Base-by-base conservation (phyloP, 441 rosid species). In the Geranium incanum region DNA sequence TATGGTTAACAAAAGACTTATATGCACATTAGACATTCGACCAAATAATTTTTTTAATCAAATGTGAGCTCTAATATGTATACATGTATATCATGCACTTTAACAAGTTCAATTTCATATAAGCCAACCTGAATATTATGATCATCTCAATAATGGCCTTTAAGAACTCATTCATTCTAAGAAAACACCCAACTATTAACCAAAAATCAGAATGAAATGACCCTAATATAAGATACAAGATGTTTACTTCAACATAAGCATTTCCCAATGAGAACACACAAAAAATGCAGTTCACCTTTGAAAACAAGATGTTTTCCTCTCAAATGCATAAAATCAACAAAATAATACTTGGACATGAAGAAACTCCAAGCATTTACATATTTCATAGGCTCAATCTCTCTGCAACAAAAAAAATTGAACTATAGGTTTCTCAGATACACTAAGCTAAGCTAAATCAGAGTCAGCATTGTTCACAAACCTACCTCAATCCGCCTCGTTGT, bases 401-500 rank as follows among this genome's bases (percentile, higher is more conserved):
- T 62, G 65, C 55, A 67, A 71, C 11, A 45, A 45, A 39, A 70
- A 68, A 39, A 73, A 5, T 66, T 67, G 59, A 73, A 71, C 70
- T 45, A 64, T 11, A 3, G 66, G 28, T 66, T 67, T 12, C 36
- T 45, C 11, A 59, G 33, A 6, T 39, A 3, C 68, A 12, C 21
- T 0, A n/a, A 62, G 39, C 13, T 41, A 63, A 50, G 21, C 65
- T 59, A 37, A 9, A 6, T 45, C 13, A 8, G 73, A 71, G 67
- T 75, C 43, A 36, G 23, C 41, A 65, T 69, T 59, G 63, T 68
- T 70, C 57, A 60, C 57, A 59, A 66, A 38, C 48, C 77, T 70
- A 71, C 68, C 52, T 68, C 68, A 52, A 50, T 70, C 67, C 18
- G 18, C 4, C 64, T 59, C 66, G 12, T 69, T 75, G 60, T 70